Conservation (phyloP, 805 yeast species). For the Jamesozyma rosinii region DNA sequence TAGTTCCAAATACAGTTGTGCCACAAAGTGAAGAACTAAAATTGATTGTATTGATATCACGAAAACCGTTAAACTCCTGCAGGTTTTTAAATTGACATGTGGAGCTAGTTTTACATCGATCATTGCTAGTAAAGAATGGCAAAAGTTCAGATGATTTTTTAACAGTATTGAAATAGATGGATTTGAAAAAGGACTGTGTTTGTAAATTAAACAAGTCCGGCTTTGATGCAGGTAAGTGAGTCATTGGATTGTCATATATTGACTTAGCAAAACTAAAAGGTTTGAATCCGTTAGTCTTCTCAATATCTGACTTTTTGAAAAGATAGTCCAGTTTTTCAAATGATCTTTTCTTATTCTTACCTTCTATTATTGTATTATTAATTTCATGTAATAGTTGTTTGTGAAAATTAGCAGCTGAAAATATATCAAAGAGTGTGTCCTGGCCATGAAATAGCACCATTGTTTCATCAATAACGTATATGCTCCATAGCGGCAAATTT, state of each 20-base stretch:
- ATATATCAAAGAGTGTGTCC: slow-evolving; percentile 25
- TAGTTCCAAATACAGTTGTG: slow-evolving; percentile 22
- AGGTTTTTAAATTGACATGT: not conserved
- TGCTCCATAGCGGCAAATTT: slow-evolving; percentile 21
- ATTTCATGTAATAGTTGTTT: slow-evolving; percentile 16
- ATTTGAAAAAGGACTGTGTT: slow-evolving; percentile 23
- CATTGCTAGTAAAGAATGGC: not conserved
- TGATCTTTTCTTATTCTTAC: not conserved
- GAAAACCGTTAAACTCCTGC: slow-evolving; percentile 6
- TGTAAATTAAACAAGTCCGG: slow-evolving; percentile 20
- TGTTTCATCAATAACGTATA: slow-evolving; percentile 22
- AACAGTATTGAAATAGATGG: slow-evolving; percentile 16
- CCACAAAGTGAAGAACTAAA: slow-evolving; percentile 19
- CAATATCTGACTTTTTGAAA: slow-evolving; percentile 2
- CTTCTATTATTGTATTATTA: slow-evolving; percentile 3
- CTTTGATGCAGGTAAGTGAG: slow-evolving; percentile 20
- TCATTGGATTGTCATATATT: slow-evolving; percentile 20
- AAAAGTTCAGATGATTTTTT: slow-evolving; percentile 21
- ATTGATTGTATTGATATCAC: slow-evolving; percentile 6
- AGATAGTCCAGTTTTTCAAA: slow-evolving; percentile 1
- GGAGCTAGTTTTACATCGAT: not conserved
- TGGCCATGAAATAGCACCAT: slow-evolving; percentile 26
- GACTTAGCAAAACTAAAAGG: slow-evolving; percentile 15
- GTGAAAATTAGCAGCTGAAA: slow-evolving; percentile 26
- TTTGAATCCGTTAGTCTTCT: not conserved